Evolutionary conservation across 148 eudicot genomes (phyloP).

Genomic region (Spergularia bocconei): DNA sequence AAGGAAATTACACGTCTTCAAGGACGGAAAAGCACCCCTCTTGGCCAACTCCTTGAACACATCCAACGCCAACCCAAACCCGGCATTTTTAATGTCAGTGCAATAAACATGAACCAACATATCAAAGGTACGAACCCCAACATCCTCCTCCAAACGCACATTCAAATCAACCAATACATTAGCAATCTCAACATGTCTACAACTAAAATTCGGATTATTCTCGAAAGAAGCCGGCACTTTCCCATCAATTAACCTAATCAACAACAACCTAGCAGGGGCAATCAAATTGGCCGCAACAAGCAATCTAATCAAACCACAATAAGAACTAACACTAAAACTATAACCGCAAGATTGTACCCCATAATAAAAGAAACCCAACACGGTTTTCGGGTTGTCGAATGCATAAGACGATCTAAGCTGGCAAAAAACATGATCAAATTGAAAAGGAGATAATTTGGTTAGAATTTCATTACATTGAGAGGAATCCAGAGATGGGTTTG

Average conservation of each 20-base stretch:
- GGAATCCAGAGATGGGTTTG: slow-evolving; percentile 49
- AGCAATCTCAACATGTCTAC: slow-evolving; percentile 67
- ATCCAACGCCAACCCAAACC: slow-evolving; percentile 47
- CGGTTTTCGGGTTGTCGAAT: slow-evolving; percentile 47
- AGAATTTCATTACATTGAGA: slow-evolving; percentile 59
- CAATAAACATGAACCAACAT: slow-evolving; percentile 72
- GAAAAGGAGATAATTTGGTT: slow-evolving; percentile 42
- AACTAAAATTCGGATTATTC: slow-evolving; percentile 14
- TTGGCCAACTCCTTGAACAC: slow-evolving; percentile 45
- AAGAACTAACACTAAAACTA: slow-evolving; percentile 62
- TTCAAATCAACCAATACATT: slow-evolving; percentile 43
- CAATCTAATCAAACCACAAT: slow-evolving; percentile 70
- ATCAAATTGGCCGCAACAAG: slow-evolving; percentile 44
- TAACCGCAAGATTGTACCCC: slow-evolving; percentile 44
- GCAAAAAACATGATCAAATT: slow-evolving; percentile 57
- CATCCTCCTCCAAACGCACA: slow-evolving; percentile 24
- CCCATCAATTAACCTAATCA: slow-evolving; percentile 64
- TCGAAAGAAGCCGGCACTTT: slow-evolving; percentile 47
- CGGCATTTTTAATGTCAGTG: slow-evolving; percentile 45
- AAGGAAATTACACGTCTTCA: slow-evolving; percentile 58
- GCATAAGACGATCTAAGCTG: slow-evolving; percentile 27
- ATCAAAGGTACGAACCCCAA: slow-evolving; percentile 48
- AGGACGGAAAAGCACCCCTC: slow-evolving; percentile 58
- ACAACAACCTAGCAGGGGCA: slow-evolving; percentile 60
- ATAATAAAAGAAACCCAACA: slow-evolving; percentile 55